A percentile compares a stretch with the other conserved stretches of the same genome.
Conservation (phyloP, 805 yeast species). For the Sugiyamaella lignohabitans region DNA sequence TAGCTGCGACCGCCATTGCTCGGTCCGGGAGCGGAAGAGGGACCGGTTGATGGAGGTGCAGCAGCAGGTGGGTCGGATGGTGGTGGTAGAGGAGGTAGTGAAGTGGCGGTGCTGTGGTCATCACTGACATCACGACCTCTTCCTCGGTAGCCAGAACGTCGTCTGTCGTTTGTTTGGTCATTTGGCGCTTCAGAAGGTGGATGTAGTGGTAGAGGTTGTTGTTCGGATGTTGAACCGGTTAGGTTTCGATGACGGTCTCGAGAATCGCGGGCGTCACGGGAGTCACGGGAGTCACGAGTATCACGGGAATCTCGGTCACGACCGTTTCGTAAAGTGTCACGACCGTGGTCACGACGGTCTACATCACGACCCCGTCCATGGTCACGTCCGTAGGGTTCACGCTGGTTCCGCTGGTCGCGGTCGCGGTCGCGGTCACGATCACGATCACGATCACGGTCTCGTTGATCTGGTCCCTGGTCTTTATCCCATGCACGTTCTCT, state of each 20-base stretch:
- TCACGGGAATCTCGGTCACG: no score
- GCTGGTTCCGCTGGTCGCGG: no score
- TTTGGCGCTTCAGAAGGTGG: background rate
- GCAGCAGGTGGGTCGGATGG: background rate
- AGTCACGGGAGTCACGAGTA: background rate
- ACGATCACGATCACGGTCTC: conserved; percentile 12
- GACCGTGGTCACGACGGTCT: no score
- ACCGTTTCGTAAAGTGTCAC: no score
- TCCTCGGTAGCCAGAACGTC: background rate
- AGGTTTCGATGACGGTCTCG: no score
- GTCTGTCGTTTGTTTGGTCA: background rate
- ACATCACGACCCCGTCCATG: background rate
- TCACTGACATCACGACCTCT: background rate
- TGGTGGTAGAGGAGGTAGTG: background rate
- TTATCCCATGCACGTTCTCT: conserved; percentile 7
- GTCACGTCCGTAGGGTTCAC: no score
- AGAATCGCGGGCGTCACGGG: no score
- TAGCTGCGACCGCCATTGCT: no score
- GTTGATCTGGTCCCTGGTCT: conserved; percentile 11
- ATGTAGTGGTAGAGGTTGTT: background rate
- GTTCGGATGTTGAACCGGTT: background rate
- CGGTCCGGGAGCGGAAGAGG: no score
- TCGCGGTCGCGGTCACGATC: conserved; percentile 8
- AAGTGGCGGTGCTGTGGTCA: background rate
- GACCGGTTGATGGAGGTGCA: background rate